Conservation (phyloP, 148 eudicot species). For the Camellia granthamiana region DNA sequence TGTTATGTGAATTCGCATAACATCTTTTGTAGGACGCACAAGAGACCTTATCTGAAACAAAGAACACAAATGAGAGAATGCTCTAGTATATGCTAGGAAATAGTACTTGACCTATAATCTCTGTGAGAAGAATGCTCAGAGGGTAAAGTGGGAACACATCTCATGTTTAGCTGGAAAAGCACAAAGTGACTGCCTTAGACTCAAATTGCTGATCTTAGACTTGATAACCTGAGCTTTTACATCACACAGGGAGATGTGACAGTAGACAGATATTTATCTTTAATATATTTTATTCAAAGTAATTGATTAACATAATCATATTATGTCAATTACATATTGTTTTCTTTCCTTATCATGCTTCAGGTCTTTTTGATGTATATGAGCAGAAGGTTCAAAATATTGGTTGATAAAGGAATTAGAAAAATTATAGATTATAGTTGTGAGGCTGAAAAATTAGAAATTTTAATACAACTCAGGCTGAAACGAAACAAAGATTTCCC, state of each 20-base stretch:
- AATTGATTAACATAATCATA: not conserved
- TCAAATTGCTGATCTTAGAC: not conserved
- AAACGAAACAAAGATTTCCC: not conserved
- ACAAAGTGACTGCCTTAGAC: slow-evolving; percentile 8
- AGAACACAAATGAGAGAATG: slow-evolving; percentile 7
- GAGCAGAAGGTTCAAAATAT: not conserved
- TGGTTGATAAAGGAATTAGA: not conserved
- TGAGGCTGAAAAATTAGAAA: not conserved
- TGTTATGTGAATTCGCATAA: slow-evolving; percentile 38
- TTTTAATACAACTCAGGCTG: not conserved
- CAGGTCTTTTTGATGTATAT: too few relatives aligned
- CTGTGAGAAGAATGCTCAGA: not conserved
- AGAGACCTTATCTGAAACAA: slow-evolving; percentile 58
- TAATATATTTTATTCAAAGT: not conserved
- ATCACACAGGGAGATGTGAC: too few relatives aligned
- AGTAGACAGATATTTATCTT: too few relatives aligned
- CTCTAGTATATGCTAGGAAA: not conserved
- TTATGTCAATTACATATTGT: too few relatives aligned
- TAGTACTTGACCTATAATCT: not conserved
- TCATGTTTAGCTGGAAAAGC: not conserved
- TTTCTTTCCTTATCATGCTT: too few relatives aligned
- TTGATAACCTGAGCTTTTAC: too few relatives aligned
- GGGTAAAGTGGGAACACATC: not conserved
- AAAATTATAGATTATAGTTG: not conserved
- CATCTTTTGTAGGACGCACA: slow-evolving; percentile 58